Conservation (phyloP, 768 basidiomycete species). For the Coprinopsis cinerea region DNA sequence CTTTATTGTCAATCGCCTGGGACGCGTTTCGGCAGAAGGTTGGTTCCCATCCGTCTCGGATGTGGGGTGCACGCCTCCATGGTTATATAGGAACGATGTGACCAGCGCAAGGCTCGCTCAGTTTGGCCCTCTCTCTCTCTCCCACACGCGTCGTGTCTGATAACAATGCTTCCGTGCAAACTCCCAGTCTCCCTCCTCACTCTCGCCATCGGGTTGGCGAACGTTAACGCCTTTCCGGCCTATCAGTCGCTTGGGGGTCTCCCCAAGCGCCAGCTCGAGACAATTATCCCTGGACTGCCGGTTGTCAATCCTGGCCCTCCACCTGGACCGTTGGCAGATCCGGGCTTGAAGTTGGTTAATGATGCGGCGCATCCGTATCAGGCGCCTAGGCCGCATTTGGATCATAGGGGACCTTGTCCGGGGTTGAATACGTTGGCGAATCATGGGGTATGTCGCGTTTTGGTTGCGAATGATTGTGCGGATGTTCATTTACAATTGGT, state of each 20-base stretch:
- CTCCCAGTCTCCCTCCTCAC: too few species aligned
- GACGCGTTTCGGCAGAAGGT: too few species aligned
- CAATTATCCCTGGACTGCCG: conserved; percentile 1
- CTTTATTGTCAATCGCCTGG: too few species aligned
- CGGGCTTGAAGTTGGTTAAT: conserved; percentile 9
- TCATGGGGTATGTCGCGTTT: conserved; percentile 12
- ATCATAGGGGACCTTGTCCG: conserved; percentile 16
- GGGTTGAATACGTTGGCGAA: conserved; percentile 16
- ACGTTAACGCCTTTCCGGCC: conserved; percentile 15
- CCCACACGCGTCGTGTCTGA: too few species aligned
- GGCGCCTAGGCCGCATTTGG: conserved; percentile 3
- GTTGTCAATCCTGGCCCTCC: neutral
- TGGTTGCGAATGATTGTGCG: neutral
- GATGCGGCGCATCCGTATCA: conserved; percentile 13
- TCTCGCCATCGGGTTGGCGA: too few species aligned
- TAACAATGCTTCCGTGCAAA: neutral
- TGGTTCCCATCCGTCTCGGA: too few species aligned
- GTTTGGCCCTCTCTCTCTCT: too few species aligned
- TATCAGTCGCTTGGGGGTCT: conserved; percentile 22
- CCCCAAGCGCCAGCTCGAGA: conserved; percentile 16
- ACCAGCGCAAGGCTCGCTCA: too few species aligned
- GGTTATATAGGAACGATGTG: too few species aligned
- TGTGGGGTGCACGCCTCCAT: too few species aligned
- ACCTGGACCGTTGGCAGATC: conserved; percentile 1
- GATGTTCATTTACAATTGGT: neutral